Evolutionary conservation across 345 rosid genomes (phyloP), one percentile per base, ranked within the genome.

Genomic region (Syzygium aqueum): DNA sequence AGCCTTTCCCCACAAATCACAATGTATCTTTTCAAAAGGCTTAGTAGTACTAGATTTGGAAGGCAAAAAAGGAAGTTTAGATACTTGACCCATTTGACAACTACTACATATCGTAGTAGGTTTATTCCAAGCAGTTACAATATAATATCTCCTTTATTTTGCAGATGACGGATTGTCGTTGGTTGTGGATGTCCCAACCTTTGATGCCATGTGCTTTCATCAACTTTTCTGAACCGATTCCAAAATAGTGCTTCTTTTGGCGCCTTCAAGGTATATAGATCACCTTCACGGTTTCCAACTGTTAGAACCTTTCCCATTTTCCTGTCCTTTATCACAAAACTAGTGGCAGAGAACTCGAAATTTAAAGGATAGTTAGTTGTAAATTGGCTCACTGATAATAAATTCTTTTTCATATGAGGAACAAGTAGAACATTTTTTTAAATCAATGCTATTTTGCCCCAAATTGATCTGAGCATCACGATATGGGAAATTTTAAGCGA

Each of bases 81-180:
- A 63, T n/a, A 1, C 3, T 63, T 0, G 37, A 14, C 19, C 73
- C 37, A n/a, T 63, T 63, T 63, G 73, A 63, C 9, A 8, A 63
- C 7, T 63, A 14, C 30, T 16, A n/a, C 0, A 3, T n/a, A 63
- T n/a, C 9, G 21, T n/a, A n/a, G 30, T 63, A 13, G 10, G 3
- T 63, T n/a, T 28, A n/a, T 63, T 61, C 67, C 67, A n/a, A 61
- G 67, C 17, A 14, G 4, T 61, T n/a, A n/a, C 73, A 5, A 61
- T 7, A 13, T 7, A 13, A n/a, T n/a, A n/a, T 61, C 0, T 0
- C 9, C 0, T n/a, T 59, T 59, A 2, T 61, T 61, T 61, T n/a
- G 73, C 15, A 28, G 5, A 61, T n/a, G 73, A 61, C 9, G 0
- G 73, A n/a, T 61, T n/a, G 19, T 61, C 19, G 30, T 61, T 14